These are phyloP conservation scores for Boletus holoroseus DNA, from an alignment of 1,284 basidiomycete genomes.

Conservation along the genomic window DNA sequence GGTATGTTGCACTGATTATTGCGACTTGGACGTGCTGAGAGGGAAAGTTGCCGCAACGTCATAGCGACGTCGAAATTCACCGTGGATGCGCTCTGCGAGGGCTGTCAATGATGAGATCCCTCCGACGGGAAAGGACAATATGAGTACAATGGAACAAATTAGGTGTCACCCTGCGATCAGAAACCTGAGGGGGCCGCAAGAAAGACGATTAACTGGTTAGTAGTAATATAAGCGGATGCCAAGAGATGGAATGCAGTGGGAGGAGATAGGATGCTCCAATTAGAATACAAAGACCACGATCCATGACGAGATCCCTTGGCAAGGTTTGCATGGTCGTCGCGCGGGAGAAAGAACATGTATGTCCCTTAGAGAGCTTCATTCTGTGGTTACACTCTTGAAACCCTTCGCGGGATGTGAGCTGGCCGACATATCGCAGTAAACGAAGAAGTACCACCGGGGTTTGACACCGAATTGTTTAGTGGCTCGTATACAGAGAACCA, in stretches of 20 bases:
- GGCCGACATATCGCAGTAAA: neutral
- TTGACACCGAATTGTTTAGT: neutral
- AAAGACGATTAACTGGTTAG: neutral
- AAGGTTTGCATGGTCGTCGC: neutral
- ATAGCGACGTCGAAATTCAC: constrained; percentile 3
- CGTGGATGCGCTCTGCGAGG: neutral
- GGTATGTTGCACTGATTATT: neutral
- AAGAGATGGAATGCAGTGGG: neutral
- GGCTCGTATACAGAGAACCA: neutral
- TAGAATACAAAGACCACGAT: neutral
- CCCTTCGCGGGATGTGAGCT: constrained; percentile 9
- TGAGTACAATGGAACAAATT: neutral
- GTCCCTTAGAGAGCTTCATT: neutral
- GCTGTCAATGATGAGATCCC: neutral
- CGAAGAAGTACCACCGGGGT: neutral
- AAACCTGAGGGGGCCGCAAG: neutral
- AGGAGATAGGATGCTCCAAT: neutral
- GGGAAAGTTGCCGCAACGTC: neutral
- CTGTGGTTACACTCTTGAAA: neutral
- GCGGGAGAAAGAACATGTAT: neutral
- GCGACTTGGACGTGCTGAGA: neutral
- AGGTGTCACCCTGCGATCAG: neutral
- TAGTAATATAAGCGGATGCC: neutral
- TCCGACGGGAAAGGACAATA: neutral
- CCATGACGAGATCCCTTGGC: neutral